A percentile compares a stretch with the other conserved stretches of the same genome.
Conservation (phyloP, 441 rosid genomes). For the Euphorbia celastroides region DNA sequence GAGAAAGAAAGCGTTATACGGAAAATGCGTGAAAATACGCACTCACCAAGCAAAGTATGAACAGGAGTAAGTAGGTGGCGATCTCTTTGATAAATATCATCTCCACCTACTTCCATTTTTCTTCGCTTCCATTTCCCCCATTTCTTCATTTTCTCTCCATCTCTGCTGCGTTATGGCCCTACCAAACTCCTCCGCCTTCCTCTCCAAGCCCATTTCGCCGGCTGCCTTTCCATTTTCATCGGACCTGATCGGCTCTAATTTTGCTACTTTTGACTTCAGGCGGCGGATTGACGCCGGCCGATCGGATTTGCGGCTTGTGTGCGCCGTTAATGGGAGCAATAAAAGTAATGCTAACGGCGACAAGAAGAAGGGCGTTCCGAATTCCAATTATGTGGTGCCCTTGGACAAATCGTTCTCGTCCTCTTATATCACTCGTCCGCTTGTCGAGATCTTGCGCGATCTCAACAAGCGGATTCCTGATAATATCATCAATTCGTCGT, state of each 20-base stretch:
- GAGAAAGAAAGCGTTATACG: background rate
- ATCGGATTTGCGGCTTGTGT: conserved; percentile 9
- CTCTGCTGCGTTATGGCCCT: conserved; percentile 1
- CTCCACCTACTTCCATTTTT: background rate
- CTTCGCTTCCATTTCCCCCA: background rate
- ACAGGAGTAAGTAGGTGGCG: conserved; percentile 9
- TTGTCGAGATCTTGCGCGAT: conserved; percentile 90
- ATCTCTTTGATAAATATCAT: background rate
- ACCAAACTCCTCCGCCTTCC: conserved; percentile 5
- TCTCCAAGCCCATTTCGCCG: background rate
- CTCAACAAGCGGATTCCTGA: conserved; percentile 93
- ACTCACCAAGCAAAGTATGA: background rate
- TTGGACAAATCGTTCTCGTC: conserved; percentile 60
- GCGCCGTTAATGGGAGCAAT: conserved; percentile 3
- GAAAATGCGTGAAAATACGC: background rate
- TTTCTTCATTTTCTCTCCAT: background rate
- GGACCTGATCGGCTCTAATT: background rate
- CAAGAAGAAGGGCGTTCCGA: conserved; percentile 46
- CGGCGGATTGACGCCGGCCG: conserved; percentile 5
- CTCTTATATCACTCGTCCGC: conserved; percentile 69
- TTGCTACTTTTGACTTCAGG: background rate
- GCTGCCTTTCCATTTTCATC: background rate
- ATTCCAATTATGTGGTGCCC: conserved; percentile 90
- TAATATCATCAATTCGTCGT: conserved; percentile 50
- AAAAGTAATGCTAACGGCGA: conserved; percentile 1